These are phyloP conservation scores for Meira miltonrushii DNA, from an alignment of 1,284 basidiomycete species.

Conservation along the genomic window DNA sequence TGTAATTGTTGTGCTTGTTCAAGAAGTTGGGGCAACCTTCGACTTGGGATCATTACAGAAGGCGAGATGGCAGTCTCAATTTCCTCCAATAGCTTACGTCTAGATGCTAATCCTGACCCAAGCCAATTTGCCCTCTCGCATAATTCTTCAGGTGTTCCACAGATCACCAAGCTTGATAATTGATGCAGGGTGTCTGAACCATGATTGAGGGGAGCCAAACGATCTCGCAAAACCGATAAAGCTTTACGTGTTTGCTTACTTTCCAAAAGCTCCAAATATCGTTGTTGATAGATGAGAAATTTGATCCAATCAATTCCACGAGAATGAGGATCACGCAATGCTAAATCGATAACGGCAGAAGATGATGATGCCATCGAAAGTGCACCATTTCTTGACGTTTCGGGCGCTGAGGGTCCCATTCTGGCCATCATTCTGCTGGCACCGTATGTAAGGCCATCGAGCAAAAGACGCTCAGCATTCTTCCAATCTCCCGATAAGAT, in stretches of 20 bases:
- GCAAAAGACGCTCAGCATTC: constrained; percentile 69
- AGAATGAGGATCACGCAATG: constrained; percentile 27
- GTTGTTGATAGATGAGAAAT: constrained; percentile 86
- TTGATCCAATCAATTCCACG: constrained; percentile 56
- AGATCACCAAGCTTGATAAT: constrained; percentile 44
- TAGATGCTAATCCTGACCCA: constrained; percentile 73
- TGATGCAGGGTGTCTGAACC: constrained; percentile 34
- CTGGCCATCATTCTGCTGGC: constrained; percentile 23
- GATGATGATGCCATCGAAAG: not conserved
- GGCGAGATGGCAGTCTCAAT: constrained; percentile 87
- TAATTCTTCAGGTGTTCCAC: constrained; percentile 64
- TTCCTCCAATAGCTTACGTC: constrained; percentile 68
- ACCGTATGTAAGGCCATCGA: constrained; percentile 51
- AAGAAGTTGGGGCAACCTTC: constrained; percentile 76
- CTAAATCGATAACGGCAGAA: constrained; percentile 22
- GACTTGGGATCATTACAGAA: constrained; percentile 82
- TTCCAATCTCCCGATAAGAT: constrained; percentile 80
- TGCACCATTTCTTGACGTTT: too few species aligned
- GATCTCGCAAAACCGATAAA: constrained; percentile 75
- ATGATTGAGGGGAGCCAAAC: constrained; percentile 64
- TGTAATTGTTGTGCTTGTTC: constrained; percentile 80
- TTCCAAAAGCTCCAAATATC: constrained; percentile 92
- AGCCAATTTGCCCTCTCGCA: constrained; percentile 80
- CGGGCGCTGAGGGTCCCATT: not conserved
- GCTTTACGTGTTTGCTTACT: constrained; percentile 73